Conservation (phyloP, 495 filamentous ascomycete genomes). For the Hypoxylon lenormandii region DNA sequence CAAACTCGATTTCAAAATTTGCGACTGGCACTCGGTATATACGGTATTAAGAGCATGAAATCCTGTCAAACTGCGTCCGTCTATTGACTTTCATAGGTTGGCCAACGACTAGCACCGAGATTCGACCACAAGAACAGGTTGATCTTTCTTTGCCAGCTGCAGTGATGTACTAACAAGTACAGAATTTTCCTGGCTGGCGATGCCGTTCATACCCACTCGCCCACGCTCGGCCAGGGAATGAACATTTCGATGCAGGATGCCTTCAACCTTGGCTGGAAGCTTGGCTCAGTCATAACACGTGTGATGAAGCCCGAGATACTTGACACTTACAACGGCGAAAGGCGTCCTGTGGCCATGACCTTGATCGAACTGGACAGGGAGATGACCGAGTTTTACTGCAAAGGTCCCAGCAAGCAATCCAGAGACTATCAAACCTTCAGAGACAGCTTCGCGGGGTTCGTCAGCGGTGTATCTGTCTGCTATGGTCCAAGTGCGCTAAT, state of each 20-base stretch:
- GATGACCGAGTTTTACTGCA: not conserved
- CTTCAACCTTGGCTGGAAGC: slow-evolving; percentile 81
- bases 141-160: not conserved
- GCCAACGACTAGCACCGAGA: not conserved
- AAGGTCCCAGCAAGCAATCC: not conserved
- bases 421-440: not conserved
- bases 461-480: not conserved
- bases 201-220: slow-evolving; percentile 73
- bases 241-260: slow-evolving; percentile 76
- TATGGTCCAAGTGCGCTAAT: not conserved
- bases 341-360: not conserved
- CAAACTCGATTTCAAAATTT: not conserved
- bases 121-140: not conserved
- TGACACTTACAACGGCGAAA: not conserved
- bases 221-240: slow-evolving; percentile 82
- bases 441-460: not conserved
- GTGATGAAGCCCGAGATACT: not conserved
- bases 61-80: not conserved
- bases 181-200: slow-evolving; percentile 69
- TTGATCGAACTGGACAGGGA: not conserved
- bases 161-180: not conserved
- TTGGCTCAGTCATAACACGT: not conserved
- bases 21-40: not conserved
- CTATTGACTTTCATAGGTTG: not conserved
- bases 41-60: not conserved